Conservation (phyloP, 2,329 filamentous ascomycete species). For the Colletotrichum incanum region DNA sequence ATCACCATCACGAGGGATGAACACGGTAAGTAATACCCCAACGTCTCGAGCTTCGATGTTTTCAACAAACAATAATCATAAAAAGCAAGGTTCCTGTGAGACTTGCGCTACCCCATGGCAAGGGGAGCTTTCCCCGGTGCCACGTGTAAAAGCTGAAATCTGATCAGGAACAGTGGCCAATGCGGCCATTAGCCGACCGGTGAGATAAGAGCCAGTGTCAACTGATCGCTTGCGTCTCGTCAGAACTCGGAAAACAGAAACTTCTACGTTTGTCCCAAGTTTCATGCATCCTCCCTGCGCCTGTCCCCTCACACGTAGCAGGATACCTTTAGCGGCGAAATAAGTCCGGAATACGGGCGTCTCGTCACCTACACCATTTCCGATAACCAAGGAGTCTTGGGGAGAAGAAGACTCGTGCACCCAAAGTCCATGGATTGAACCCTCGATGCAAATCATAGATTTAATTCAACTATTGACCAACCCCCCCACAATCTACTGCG, state of each 20-base stretch:
- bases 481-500: not conserved
- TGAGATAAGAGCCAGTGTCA: not conserved
- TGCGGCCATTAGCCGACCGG: not conserved
- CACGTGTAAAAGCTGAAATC: not conserved
- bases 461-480: conserved; percentile 1
- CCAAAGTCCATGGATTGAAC: not conserved
- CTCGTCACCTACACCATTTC: too few relatives aligned
- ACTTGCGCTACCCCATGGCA: too few relatives aligned
- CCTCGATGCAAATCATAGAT: too few relatives aligned
- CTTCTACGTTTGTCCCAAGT: not conserved
- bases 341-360: too few relatives aligned
- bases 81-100: not conserved
- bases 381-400: not conserved
- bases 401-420: not conserved
- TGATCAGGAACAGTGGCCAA: not conserved
- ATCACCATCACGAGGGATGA: not conserved
- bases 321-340: not conserved
- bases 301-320: not conserved
- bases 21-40: not conserved
- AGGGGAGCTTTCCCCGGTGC: not conserved
- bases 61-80: not conserved
- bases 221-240: not conserved
- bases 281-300: not conserved
- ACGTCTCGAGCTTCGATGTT: not conserved
- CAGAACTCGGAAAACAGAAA: not conserved